These are phyloP conservation scores for Ophiostoma australiae DNA, from an alignment of 2,329 filamentous ascomycete species.

Conservation along the genomic window DNA sequence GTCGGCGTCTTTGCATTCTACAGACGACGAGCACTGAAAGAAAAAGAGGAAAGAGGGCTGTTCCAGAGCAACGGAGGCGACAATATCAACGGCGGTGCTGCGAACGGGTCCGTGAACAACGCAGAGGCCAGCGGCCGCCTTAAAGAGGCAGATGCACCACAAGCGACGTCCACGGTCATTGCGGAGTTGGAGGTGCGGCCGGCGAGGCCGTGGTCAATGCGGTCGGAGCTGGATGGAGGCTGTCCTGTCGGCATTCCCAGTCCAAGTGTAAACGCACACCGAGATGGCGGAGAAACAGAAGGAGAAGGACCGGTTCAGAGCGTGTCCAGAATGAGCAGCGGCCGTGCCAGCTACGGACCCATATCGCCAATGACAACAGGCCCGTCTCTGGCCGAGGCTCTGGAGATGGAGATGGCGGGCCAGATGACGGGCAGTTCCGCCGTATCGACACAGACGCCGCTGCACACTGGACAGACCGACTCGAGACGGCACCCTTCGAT, in stretches of 20 bases:
- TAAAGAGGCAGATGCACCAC: neutral
- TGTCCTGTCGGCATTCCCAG: neutral
- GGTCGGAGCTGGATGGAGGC: conserved; percentile 28
- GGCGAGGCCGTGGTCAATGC: conserved; percentile 28
- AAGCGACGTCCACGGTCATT: neutral
- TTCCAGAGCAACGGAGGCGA: neutral
- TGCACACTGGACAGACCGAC: neutral
- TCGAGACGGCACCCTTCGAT: neutral
- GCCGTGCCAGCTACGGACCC: neutral
- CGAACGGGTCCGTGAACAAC: conserved; percentile 13
- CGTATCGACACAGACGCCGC: neutral
- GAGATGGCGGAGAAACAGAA: neutral
- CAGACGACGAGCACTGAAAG: neutral
- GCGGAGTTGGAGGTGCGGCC: conserved; percentile 26
- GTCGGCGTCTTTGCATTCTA: neutral
- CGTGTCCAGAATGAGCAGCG: conserved; percentile 9
- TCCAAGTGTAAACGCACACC: neutral
- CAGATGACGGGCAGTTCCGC: neutral
- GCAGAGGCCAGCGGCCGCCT: neutral
- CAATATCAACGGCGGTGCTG: neutral
- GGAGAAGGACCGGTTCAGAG: neutral
- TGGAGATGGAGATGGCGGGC: neutral
- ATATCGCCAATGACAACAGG: neutral
- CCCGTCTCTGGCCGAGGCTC: neutral
- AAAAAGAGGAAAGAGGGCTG: neutral